Evolutionary conservation across 2,329 filamentous ascomycete species (phyloP), one percentile per base, ranked within the genome.

Genomic region (Colletotrichum lindemuthianum): DNA sequence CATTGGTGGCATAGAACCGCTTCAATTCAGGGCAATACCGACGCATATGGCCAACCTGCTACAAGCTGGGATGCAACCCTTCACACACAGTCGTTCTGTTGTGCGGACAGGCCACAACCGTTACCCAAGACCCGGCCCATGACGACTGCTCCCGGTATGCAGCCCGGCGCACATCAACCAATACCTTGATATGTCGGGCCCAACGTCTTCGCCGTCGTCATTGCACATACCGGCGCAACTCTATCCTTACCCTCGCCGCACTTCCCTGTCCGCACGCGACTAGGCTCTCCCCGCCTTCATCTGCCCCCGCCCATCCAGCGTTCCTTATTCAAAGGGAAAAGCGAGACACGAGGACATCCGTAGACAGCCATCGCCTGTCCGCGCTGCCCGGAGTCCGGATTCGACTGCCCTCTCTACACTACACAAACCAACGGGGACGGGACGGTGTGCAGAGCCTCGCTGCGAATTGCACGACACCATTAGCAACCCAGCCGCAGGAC

Each of bases 281-380:
- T 49, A 39, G 58, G 51, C 47, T 65, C 51, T 61, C 61, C 61
- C 61, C 61, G 58, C 58, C 41, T 51, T n/a, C 16, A 39, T 50
- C 24, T 24, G 55, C 55, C 55, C 57, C 61, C 58, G 58, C 51
- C 45, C 49, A 32, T 52, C 15, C 58, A 61, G 16, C 56, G 24
- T 65, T 45, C 55, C 61, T 56, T 61, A 61, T 61, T 16, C n/a
- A 49, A 43, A 39, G 45, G 55, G 24, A 34, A 55, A 55, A 47
- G 15, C 11, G n/a, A 56, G 51, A 33, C 61, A 65, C 56, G 60
- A 55, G 57, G 61, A 51, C 51, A 56, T 41, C 36, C 33, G 40
- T 47, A 33, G 45, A 56, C 61, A 61, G 41, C 58, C 58, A 61
- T 61, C 33, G 51, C 61, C 61, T 65, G 61, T 44, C 58, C 61